Evolutionary conservation across 2,329 filamentous ascomycete species (phyloP).

Genomic region (Nigrospora oryzae): DNA sequence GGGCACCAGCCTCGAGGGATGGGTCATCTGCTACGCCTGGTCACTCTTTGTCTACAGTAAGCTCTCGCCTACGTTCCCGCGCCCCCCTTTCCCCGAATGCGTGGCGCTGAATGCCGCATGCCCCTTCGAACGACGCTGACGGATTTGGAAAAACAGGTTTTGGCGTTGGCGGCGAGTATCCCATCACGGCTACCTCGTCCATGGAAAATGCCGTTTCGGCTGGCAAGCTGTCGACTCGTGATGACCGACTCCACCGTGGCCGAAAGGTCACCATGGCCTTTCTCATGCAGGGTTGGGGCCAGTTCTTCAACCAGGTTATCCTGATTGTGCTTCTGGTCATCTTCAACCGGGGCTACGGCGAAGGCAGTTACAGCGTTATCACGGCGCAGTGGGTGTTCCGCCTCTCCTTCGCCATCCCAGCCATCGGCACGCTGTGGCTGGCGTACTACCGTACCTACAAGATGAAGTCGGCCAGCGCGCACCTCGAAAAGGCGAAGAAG

Average conservation of each 20-base stretch:
- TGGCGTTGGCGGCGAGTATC: constrained; percentile 79
- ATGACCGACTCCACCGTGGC: constrained; percentile 90
- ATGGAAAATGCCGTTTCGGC: constrained; percentile 87
- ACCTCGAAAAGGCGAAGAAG: constrained; percentile 75
- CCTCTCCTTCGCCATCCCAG: constrained; percentile 84
- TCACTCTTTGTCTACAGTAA: constrained; percentile 81
- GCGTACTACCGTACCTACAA: constrained; percentile 94
- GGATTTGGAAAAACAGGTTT: constrained; percentile 24
- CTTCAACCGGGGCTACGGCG: constrained; percentile 73
- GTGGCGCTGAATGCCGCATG: neutral
- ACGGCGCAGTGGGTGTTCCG: constrained; percentile 87
- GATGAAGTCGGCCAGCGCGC: constrained; percentile 82
- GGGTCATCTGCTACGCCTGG: constrained; percentile 96
- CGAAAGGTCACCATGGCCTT: constrained; percentile 94
- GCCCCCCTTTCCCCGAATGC: constrained; percentile 30
- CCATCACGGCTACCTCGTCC: constrained; percentile 90
- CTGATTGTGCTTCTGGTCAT: constrained; percentile 80
- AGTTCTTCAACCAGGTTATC: constrained; percentile 86
- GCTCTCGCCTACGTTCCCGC: too few relatives aligned
- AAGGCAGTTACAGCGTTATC: constrained; percentile 68
- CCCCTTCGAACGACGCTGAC: too few relatives aligned
- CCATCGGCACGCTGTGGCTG: constrained; percentile 85
- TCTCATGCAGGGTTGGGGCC: constrained; percentile 97
- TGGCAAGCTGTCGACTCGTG: constrained; percentile 79
- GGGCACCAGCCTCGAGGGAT: constrained; percentile 80